Base-by-base conservation (phyloP, 495 filamentous ascomycete genomes). In the Annulohypoxylon stygium region DNA sequence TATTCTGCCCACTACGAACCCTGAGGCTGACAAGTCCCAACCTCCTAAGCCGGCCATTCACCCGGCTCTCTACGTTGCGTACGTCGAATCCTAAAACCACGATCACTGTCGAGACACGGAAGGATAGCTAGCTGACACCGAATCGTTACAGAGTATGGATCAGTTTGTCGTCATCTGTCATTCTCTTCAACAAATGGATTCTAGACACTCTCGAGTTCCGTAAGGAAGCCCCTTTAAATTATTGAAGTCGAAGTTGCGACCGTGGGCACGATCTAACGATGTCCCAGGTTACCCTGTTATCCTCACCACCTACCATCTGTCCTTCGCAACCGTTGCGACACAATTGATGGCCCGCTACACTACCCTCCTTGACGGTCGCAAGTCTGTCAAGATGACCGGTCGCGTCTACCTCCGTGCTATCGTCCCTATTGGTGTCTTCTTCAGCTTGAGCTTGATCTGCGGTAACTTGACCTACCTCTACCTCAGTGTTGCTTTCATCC, bases 111-210 rank as follows among this genome's bases (percentile, higher is more conserved):
- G 63, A 37, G 11, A 30, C 25, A 37, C 18, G 20, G 45, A 39
- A 59, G 54, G 20, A 36, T 25, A 59, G 11, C n/a, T 64, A 68
- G 67, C 72, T 75, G 39, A 71, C 69, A 81, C 73, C 54, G 25
- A 10, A 63, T 62, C 58, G 37, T 69, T 60, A 59, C 80, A 98
- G 95, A 72, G 82, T 88, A 78, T 99, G 96, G 96, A 98, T 99
- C 73, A 81, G 89, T 63, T 83, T 97, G 76, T 97, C 94, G 79
- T 97, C 95, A 36, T 92, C 89, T 71, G 93, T 97, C 71, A 99
- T 99, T 76, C 84, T 98, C 48, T 99, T 97, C 91, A 98, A 99
- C 91, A 99, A 99, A 89, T 95, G 93, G 89, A 94, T 99, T 73
- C 88, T 98, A 61, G 90, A 93, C 76, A 92, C 89, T 30, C 87